phyloP scores from a whole-genome alignment of 768 basidiomycete species.

The Pulveroboletus sp. region DNA sequence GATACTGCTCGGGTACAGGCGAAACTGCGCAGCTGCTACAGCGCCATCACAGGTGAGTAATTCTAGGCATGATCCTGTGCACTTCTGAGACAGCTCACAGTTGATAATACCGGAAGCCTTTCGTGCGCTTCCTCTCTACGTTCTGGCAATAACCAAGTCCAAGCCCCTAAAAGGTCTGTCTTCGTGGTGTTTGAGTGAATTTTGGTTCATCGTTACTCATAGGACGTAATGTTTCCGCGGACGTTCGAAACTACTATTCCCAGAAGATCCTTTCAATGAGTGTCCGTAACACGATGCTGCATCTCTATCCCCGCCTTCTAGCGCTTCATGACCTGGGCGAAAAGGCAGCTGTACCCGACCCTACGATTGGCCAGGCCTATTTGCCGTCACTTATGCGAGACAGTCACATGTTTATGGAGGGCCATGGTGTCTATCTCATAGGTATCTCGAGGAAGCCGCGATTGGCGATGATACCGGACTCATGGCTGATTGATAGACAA shows the following conservation, averaged over 20 bases:
- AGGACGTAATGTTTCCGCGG: slow-evolving; percentile 89
- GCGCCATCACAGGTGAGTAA: slow-evolving; percentile 67
- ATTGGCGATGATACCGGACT: slow-evolving; percentile 13
- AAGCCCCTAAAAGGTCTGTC: slow-evolving; percentile 86
- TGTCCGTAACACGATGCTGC: slow-evolving; percentile 63
- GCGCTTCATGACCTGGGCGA: slow-evolving; percentile 83
- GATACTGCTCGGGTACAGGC: slow-evolving; percentile 80
- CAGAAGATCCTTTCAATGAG: slow-evolving; percentile 70
- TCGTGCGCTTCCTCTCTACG: slow-evolving; percentile 77
- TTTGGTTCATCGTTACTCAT: slow-evolving; percentile 5
- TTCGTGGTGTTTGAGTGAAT: not conserved
- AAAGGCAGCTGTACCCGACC: slow-evolving; percentile 62
- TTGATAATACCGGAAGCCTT: slow-evolving; percentile 93
- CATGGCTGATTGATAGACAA: slow-evolving; percentile 54
- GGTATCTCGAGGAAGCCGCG: slow-evolving; percentile 44
- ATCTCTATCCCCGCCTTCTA: slow-evolving; percentile 84
- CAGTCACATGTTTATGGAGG: slow-evolving; percentile 84
- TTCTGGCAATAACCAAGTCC: slow-evolving; percentile 76
- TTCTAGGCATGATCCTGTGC: not conserved
- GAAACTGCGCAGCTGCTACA: slow-evolving; percentile 80
- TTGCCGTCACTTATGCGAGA: slow-evolving; percentile 78
- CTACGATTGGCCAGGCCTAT: slow-evolving; percentile 50
- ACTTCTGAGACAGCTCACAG: slow-evolving; percentile 37
- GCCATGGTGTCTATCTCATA: slow-evolving; percentile 87
- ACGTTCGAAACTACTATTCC: slow-evolving; percentile 84